phyloP scores from a whole-genome alignment of 306 rosid species.

The Vicia faba region DNA sequence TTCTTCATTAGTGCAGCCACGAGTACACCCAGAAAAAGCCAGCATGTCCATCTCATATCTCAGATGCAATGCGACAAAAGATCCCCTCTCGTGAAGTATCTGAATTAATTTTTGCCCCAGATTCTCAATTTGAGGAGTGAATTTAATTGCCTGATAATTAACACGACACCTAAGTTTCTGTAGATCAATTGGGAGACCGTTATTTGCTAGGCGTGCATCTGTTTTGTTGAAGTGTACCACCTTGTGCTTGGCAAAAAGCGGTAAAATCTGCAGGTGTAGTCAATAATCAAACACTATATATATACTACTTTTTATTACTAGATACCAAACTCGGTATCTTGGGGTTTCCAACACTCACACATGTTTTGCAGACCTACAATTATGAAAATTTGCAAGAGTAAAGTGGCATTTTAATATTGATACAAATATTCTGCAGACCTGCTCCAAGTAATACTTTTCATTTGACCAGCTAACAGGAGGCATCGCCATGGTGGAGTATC shows the following conservation, averaged over 20 bases:
- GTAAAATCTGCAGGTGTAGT: slow-evolving; percentile 73
- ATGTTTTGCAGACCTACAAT: background rate
- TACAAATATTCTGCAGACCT: slow-evolving; percentile 54
- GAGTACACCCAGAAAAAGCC: slow-evolving; percentile 99
- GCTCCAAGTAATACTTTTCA: slow-evolving; percentile 79
- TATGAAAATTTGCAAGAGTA: background rate
- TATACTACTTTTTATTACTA: background rate
- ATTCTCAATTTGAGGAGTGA: slow-evolving; percentile 86
- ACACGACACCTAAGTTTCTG: slow-evolving; percentile 93
- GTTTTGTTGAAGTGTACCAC: slow-evolving; percentile 93
- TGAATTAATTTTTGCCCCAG: slow-evolving; percentile 73
- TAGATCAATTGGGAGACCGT: slow-evolving; percentile 70
- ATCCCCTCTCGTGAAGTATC: slow-evolving; percentile 76
- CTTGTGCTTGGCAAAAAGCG: slow-evolving; percentile 70
- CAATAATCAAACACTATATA: slow-evolving; percentile 37
- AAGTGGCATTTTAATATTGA: background rate
- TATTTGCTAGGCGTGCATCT: slow-evolving; percentile 91
- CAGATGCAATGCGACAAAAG: slow-evolving; percentile 85
- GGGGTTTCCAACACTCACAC: too few relatives aligned
- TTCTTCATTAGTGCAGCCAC: slow-evolving; percentile 79
- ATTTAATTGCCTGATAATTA: slow-evolving; percentile 87
- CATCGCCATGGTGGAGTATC: slow-evolving; percentile 62
- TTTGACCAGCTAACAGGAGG: slow-evolving; percentile 98
- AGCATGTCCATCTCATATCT: slow-evolving; percentile 99
- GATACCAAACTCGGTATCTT: too few relatives aligned